phyloP scores from a whole-genome alignment of 1,284 basidiomycete species.

The Leccinum angustisporum region DNA sequence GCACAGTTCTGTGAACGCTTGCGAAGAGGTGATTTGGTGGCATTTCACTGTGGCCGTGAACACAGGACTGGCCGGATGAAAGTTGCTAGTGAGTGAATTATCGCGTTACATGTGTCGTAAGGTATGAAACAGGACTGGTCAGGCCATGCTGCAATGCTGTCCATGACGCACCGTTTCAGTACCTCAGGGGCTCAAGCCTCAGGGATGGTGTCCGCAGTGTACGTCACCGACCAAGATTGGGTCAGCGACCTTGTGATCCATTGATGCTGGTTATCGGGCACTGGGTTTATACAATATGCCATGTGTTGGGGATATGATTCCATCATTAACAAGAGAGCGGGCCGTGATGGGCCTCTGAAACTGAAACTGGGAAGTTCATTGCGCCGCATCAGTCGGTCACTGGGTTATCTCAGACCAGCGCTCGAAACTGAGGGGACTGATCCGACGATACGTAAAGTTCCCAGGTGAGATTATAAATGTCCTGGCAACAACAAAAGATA shows the following conservation, averaged over 20 bases:
- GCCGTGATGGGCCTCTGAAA: background rate
- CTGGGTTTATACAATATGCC: background rate
- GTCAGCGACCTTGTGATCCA: conserved; percentile 1
- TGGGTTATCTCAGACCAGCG: background rate
- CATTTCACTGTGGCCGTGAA: background rate
- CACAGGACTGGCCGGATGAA: background rate
- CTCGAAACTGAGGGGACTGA: background rate
- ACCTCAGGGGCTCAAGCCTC: background rate
- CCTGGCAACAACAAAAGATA: background rate
- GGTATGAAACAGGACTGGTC: background rate
- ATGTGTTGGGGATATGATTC: background rate
- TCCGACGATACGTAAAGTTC: background rate
- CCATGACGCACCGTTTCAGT: background rate
- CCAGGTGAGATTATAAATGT: background rate
- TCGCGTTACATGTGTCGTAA: conserved; percentile 14
- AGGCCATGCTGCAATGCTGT: background rate
- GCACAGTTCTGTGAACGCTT: background rate
- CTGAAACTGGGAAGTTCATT: background rate
- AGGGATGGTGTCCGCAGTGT: background rate
- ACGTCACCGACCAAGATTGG: background rate
- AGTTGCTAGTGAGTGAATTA: background rate
- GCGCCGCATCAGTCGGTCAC: background rate
- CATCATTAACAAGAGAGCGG: background rate
- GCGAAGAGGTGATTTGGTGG: background rate
- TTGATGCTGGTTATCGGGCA: background rate